These are phyloP conservation scores for Coniochaeta sp. DNA, from an alignment of 2,329 filamentous ascomycete species.

Conservation along the genomic window DNA sequence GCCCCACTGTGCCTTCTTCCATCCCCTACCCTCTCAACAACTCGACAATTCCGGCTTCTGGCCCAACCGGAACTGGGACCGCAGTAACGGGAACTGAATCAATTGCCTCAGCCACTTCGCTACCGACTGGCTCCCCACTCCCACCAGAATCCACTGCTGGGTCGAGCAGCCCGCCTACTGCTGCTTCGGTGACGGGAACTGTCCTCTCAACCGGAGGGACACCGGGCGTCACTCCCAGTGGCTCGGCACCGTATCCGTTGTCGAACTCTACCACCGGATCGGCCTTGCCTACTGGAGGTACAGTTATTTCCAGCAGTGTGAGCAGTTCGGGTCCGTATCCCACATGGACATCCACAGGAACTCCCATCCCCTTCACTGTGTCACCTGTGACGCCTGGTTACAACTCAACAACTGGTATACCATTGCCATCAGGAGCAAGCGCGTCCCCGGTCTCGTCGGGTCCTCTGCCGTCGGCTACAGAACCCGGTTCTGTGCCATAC, in stretches of 20 bases:
- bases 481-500: too few relatives aligned
- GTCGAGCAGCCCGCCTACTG: background rate
- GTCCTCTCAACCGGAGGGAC: background rate
- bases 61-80: background rate
- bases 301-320: background rate
- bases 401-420: too few relatives aligned
- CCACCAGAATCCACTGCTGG: background rate
- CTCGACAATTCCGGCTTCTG: background rate
- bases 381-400: background rate
- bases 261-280: background rate
- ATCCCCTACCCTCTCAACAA: background rate
- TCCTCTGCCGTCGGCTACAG: too few relatives aligned
- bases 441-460: too few relatives aligned
- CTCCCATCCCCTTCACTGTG: background rate
- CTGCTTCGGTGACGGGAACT: background rate
- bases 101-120: background rate
- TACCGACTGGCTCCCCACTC: background rate
- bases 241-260: background rate
- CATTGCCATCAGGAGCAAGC: too few relatives aligned
- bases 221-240: background rate
- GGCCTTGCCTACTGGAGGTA: background rate
- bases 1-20: background rate
- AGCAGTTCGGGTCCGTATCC: background rate
- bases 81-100: background rate
- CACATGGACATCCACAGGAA: background rate